These are phyloP conservation scores for Enteropsectra breve DNA, from an alignment of 371 early-diverging fungal species.

Conservation along the genomic window DNA sequence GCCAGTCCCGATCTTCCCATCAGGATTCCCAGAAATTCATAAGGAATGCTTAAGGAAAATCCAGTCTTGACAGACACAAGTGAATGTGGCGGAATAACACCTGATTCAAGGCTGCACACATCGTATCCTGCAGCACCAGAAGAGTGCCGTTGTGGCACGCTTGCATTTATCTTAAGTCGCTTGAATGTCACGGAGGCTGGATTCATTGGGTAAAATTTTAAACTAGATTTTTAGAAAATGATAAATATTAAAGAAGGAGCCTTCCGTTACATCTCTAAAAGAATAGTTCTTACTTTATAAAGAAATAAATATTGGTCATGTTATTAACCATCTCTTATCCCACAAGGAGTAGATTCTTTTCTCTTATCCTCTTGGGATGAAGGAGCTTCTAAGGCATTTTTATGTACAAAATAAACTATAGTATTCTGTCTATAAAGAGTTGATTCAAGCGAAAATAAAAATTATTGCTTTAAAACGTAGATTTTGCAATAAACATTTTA, in stretches of 20 bases:
- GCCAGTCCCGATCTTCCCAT: slow-evolving; percentile 48
- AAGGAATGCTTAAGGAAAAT: slow-evolving; percentile 21
- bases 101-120: slow-evolving; percentile 27
- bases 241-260: too few relatives aligned
- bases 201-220: slow-evolving; percentile 10
- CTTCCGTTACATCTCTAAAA: too few relatives aligned
- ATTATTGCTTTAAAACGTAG: too few relatives aligned
- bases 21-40: slow-evolving; percentile 15
- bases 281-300: too few relatives aligned
- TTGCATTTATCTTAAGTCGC: slow-evolving; percentile 20
- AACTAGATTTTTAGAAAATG: background rate
- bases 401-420: background rate
- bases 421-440: too few relatives aligned
- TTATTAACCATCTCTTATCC: too few relatives aligned
- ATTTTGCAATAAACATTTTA: too few relatives aligned
- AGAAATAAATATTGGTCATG: too few relatives aligned
- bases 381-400: background rate
- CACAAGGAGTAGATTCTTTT: too few relatives aligned
- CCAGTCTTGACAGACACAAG: slow-evolving; percentile 33
- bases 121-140: slow-evolving; percentile 56
- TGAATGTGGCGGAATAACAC: slow-evolving; percentile 19
- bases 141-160: slow-evolving; percentile 34
- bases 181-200: slow-evolving; percentile 18
- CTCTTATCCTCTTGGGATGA: too few relatives aligned
- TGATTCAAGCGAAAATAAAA: too few relatives aligned